phyloP scores from a whole-genome alignment of 306 rosid genomes.

The Vigna mungo region DNA sequence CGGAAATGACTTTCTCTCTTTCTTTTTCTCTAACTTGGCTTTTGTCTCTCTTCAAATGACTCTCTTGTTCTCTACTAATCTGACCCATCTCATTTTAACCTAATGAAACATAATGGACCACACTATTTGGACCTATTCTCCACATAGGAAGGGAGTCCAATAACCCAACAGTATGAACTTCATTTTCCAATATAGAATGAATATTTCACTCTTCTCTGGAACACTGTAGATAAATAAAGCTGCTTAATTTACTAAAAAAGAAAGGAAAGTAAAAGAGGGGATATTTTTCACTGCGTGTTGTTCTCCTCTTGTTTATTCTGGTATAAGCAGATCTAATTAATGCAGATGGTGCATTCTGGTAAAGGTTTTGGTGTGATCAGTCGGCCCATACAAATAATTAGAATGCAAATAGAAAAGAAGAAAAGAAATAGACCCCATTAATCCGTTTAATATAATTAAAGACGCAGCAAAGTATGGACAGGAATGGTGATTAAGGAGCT shows the following conservation, averaged over 20 bases:
- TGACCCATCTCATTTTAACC: too few species aligned
- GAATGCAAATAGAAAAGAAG: not conserved
- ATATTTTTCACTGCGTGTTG: not conserved
- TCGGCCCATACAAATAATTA: too few species aligned
- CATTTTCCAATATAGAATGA: not conserved
- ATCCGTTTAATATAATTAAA: not conserved
- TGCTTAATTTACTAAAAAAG: not conserved
- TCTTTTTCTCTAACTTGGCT: too few species aligned
- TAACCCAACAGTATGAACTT: too few species aligned
- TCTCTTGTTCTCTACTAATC: too few species aligned
- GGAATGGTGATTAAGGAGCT: not conserved
- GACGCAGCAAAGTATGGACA: not conserved
- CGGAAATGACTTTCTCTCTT: too few species aligned
- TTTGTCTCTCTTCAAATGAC: too few species aligned
- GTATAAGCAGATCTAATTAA: not conserved
- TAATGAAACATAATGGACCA: too few species aligned
- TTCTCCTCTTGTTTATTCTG: not conserved
- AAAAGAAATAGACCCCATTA: slow-evolving; percentile 6
- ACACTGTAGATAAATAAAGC: not conserved
- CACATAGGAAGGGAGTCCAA: too few species aligned
- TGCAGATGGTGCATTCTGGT: not conserved
- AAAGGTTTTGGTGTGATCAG: not conserved
- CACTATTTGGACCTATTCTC: too few species aligned
- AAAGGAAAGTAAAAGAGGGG: not conserved
- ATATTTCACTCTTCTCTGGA: not conserved